Base-by-base conservation (phyloP, 257 asterid species). In the Rubia yunnanensis region DNA sequence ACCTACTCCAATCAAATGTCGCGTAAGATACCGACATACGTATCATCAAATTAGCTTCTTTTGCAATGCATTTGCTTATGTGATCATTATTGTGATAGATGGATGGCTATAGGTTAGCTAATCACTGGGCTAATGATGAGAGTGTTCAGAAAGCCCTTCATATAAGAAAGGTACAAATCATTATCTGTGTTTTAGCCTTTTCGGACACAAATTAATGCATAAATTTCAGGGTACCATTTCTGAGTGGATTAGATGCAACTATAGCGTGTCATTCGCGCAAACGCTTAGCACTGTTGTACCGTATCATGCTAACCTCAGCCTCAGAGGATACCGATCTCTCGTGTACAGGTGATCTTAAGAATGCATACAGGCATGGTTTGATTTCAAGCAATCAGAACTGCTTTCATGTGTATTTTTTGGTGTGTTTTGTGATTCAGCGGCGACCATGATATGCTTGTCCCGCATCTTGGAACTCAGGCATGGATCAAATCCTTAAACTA, bases 91-190 rank as follows among this genome's bases (percentile, higher is more conserved):
- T 7, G 11, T 32, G 58, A 14, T 46, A 77, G 82, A 59, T 9
- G 10, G 76, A 77, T 8, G 74, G 82, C 6, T 44, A 53, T 26
- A 31, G 13, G 28, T 76, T 73, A 5, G 62, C 39, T 28, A 57
- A 69, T 48, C 57, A 70, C 49, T 80, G 85, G 82, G 68, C 70
- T 4, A 77, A 77, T 24, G 74, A 80, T 23, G 53, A 74, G 48
- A 32, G 31, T 62, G 78, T 77, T 24, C 80, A 26, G 63, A 67
- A 72, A 30, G 80, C 82, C 50, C 82, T 80, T 26, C 80, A 74
- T 74, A 60, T 77, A 39, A 59, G 80, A 13, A 50, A 80, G 80
- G 85, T 80, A 73, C 20, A 8, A 14, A 28, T 30, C 20, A 5
- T 38, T 66, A 8, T 44, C 52, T 22, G 7, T 3, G n/a, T 1